Evolutionary conservation across 768 basidiomycete species (phyloP), one percentile per base, ranked within the genome.

Genomic region (Roridomyces roridus): DNA sequence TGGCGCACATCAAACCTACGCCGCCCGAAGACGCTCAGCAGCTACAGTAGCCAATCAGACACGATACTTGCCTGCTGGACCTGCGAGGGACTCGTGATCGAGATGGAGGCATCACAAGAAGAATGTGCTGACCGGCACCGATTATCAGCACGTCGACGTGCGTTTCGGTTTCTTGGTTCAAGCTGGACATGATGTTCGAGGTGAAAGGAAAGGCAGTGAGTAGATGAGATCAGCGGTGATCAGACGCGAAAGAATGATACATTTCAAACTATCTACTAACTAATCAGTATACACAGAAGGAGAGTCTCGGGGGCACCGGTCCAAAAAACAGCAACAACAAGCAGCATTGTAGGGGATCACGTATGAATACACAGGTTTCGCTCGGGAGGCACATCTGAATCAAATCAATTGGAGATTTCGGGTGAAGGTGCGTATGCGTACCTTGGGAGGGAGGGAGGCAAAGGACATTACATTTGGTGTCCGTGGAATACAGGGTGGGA

Each of bases 1-100:
- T 85, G 23, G 83, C 83, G 55, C 85, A 87, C 87, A 92, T 89
- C 4, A 91, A 68, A 3, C 90, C 84, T 62, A 3, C 21, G 5
- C 14, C 20, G 24, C 15, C 14, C 18, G 31, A 29, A 28, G 18
- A 7, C 25, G n/a, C n/a, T n/a, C n/a, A n/a, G n/a, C n/a, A n/a
- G n/a, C n/a, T n/a, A n/a, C n/a, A n/a, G n/a, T n/a, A n/a, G n/a
- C n/a, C n/a, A n/a, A n/a, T n/a, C n/a, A n/a, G n/a, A n/a, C n/a
- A n/a, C n/a, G n/a, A n/a, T 20, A 7, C 53, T n/a, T 40, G 59
- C 61, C 80, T 17, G 80, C 78, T 17, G 80, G 80, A 7, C 85
- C 86, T 5, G 86, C 86, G 0, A 40, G 17, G n/a, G 17, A 40
- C 37, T 31, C 29, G 6, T 31, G 7, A 6, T 7, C 7, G 29